Conservation (phyloP, 768 basidiomycete genomes). For the Rhizopogon roseolus region DNA sequence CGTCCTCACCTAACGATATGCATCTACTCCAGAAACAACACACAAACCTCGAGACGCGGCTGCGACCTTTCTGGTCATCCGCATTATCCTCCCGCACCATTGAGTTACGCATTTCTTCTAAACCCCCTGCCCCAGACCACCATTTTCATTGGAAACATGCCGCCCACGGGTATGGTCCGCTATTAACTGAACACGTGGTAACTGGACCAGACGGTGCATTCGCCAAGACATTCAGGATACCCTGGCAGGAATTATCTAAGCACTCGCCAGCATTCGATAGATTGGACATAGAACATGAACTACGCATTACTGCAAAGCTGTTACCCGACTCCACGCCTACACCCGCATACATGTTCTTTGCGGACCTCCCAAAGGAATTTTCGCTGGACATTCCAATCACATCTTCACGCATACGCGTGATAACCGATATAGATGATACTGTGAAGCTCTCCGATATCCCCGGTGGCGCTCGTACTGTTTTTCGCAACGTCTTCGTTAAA, state of each 20-base stretch:
- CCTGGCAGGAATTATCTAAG: slow-evolving; percentile 64
- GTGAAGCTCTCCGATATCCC: slow-evolving; percentile 65
- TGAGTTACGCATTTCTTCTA: slow-evolving; percentile 55
- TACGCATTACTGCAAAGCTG: slow-evolving; percentile 51
- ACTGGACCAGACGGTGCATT: slow-evolving; percentile 76
- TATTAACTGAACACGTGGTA: slow-evolving; percentile 44
- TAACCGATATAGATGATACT: slow-evolving; percentile 95
- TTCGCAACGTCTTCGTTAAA: slow-evolving; percentile 89
- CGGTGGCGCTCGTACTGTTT: slow-evolving; percentile 74
- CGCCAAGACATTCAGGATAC: slow-evolving; percentile 52
- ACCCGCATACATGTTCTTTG: slow-evolving; percentile 5
- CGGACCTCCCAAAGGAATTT: slow-evolving; percentile 14
- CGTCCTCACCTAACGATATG: slow-evolving; percentile 14
- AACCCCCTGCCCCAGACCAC: not conserved
- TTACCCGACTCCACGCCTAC: slow-evolving; percentile 30
- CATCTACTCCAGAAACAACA: slow-evolving; percentile 52
- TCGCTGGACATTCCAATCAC: slow-evolving; percentile 45
- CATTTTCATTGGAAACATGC: slow-evolving; percentile 19
- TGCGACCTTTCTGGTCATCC: slow-evolving; percentile 80
- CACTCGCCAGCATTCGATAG: slow-evolving; percentile 57
- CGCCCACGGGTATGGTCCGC: slow-evolving; percentile 34
- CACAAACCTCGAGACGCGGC: slow-evolving; percentile 68
- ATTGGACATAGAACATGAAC: slow-evolving; percentile 34
- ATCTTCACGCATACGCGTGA: slow-evolving; percentile 64
- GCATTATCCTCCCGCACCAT: slow-evolving; percentile 60